Evolutionary conservation across 2,329 filamentous ascomycete species (phyloP).

Genomic region (Penicillium corylophilum): DNA sequence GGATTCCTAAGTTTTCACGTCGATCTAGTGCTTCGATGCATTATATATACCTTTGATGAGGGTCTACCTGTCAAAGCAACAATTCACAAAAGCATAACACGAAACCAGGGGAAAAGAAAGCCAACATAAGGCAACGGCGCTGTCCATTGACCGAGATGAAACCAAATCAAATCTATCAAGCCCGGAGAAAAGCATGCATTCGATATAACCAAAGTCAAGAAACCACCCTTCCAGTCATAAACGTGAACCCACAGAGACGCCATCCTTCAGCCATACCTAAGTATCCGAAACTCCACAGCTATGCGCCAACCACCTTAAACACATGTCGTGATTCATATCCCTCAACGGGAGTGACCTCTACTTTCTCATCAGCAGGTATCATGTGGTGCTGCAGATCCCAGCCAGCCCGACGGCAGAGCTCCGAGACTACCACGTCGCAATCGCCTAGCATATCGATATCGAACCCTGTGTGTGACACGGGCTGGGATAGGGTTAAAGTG

Average conservation of each 20-base stretch:
- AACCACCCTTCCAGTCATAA: slow-evolving; percentile 9
- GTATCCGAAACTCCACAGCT: slow-evolving; percentile 35
- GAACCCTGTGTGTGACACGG: slow-evolving; percentile 86
- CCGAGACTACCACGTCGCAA: slow-evolving; percentile 84
- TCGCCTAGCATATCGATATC: slow-evolving; percentile 96
- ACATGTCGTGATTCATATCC: slow-evolving; percentile 47
- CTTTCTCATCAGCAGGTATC: slow-evolving; percentile 66
- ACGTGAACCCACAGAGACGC: slow-evolving; percentile 28
- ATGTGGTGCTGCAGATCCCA: slow-evolving; percentile 83
- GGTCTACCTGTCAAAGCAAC: not conserved
- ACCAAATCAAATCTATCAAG: slow-evolving; percentile 6
- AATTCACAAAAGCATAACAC: not conserved
- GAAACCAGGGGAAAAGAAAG: not conserved
- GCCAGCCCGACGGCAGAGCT: slow-evolving; percentile 76
- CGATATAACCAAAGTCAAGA: slow-evolving; percentile 5
- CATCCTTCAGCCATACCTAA: slow-evolving; percentile 22
- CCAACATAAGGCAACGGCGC: not conserved
- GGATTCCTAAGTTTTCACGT: no score
- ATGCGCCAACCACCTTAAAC: slow-evolving; percentile 43
- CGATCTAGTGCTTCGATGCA: no score
- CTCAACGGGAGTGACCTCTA: slow-evolving; percentile 56
- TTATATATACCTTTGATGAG: not conserved
- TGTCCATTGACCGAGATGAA: not conserved
- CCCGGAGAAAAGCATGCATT: slow-evolving; percentile 2
- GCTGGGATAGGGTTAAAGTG: slow-evolving; percentile 41